phyloP scores from a whole-genome alignment of 768 basidiomycete genomes.

The Leccinum variicolor region DNA sequence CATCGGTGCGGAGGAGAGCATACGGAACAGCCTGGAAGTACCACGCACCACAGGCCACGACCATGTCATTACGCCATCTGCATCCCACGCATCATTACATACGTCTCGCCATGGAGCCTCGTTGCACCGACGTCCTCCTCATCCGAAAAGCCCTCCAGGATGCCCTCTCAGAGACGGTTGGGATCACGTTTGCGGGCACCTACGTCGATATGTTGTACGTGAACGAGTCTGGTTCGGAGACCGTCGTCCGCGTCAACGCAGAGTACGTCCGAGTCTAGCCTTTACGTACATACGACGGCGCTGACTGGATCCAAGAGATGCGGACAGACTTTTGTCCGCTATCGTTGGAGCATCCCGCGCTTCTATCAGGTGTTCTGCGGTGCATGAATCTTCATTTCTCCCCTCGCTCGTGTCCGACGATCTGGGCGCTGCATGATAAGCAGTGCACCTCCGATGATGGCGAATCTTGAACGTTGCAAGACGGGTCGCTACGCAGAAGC shows the following conservation, averaged over 20 bases:
- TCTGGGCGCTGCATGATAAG: conserved; percentile 3
- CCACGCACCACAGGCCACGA: background rate
- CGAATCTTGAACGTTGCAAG: conserved; percentile 5
- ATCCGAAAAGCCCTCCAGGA: conserved; percentile 57
- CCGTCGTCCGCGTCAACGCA: conserved; percentile 21
- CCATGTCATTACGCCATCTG: conserved; percentile 19
- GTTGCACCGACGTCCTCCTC: conserved; percentile 38
- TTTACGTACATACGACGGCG: background rate
- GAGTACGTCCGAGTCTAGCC: conserved; percentile 10
- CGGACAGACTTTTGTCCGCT: conserved; percentile 23
- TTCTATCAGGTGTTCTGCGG: conserved; percentile 19
- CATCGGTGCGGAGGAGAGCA: background rate
- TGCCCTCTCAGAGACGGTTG: conserved; percentile 52
- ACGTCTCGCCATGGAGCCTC: conserved; percentile 20
- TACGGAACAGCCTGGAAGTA: background rate
- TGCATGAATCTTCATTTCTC: conserved; percentile 31
- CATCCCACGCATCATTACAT: conserved; percentile 24
- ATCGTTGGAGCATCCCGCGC: conserved; percentile 22
- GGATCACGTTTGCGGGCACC: conserved; percentile 45
- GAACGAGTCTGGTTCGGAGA: conserved; percentile 19
- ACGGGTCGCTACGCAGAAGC: background rate
- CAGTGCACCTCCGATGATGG: conserved; percentile 3
- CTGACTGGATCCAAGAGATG: conserved; percentile 20
- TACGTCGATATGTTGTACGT: conserved; percentile 62
- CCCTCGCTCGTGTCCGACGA: conserved; percentile 25